Base-by-base conservation (phyloP, 2,329 filamentous ascomycete genomes). In the Nigrospora osmanthi region DNA sequence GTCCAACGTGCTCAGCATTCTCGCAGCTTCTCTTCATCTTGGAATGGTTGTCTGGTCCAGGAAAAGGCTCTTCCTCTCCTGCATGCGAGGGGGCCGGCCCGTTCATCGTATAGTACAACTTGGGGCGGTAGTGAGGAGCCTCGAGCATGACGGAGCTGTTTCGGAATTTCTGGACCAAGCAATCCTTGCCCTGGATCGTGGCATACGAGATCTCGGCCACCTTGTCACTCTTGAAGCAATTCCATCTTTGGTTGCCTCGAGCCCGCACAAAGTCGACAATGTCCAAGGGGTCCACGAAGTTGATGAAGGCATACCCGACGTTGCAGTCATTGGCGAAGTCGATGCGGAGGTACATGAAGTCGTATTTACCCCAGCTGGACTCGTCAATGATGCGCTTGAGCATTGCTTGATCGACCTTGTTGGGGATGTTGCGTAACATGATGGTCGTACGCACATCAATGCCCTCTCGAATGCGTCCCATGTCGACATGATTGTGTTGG, bases 81-180 rank as follows among this genome's bases (percentile, higher is more conserved):
- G 81, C 76, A 45, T 80, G 58, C 11, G 74, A 70, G 0, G 67
- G 71, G 47, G 63, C 62, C 3, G 67, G 72, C 5, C 68, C 66
- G 39, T 73, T 77, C 34, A 65, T 61, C 1, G 74, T 76, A 44
- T 67, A 76, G 49, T 76, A 80, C 1, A 80, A 61, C 75, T 94
- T 94, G 1, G 93, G 93, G 1, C 89, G 83, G 57, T 89, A 95
- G 43, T 85, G 81, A 1, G 80, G 73, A 11, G 82, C 78, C 65
- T 97, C 90, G 1, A 91, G 73, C 89, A 97, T 96, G 30, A 98
- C 89, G 0, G 89, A 91, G 35, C 89, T 95, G 69, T 98, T 98
- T 33, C 93, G 83, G 59, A 98, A 98, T 61, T 97, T 96, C 62
- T 94, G 87, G 7, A 96, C 80, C 0, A 97, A 74, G 51, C 88